Evolutionary conservation across 306 rosid genomes (phyloP).

Genomic region (Styphnolobium japonicum): DNA sequence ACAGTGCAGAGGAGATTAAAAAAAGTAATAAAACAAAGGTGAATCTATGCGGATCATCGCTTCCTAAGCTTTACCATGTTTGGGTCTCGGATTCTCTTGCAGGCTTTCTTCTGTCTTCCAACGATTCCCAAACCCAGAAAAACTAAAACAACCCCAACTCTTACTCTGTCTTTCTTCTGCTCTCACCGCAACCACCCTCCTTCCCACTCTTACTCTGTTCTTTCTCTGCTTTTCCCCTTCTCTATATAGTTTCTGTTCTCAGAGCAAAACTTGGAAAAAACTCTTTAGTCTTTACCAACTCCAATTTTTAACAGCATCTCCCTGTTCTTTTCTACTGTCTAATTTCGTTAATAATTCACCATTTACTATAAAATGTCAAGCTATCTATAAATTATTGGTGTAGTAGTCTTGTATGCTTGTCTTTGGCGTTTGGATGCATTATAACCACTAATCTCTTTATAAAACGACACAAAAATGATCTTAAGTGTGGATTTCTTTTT

Average conservation of each 20-base stretch:
- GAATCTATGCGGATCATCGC: constrained; percentile 42
- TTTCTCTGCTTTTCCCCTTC: constrained; percentile 26
- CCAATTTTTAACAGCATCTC: constrained; percentile 25
- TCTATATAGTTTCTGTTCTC: constrained; percentile 28
- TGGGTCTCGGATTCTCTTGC: constrained; percentile 65
- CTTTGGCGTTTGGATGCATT: constrained; percentile 24
- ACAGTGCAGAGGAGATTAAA: constrained; percentile 33
- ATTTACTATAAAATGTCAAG: not conserved
- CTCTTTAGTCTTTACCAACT: constrained; percentile 5
- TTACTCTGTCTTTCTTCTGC: constrained; percentile 23
- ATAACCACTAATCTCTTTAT: constrained; percentile 24
- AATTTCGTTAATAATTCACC: not conserved
- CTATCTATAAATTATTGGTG: constrained; percentile 26
- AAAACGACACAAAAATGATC: constrained; percentile 26
- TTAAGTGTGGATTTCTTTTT: not conserved
- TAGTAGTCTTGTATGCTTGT: too few relatives aligned
- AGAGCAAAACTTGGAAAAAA: not conserved
- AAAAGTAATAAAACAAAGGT: constrained; percentile 12
- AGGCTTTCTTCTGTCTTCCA: constrained; percentile 64
- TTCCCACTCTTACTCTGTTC: constrained; percentile 18
- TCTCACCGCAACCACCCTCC: constrained; percentile 6
- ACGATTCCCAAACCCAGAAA: constrained; percentile 46
- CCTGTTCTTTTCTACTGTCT: constrained; percentile 18
- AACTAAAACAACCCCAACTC: constrained; percentile 32
- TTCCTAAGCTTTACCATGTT: constrained; percentile 76